phyloP scores from a whole-genome alignment of 1,139 yeast species.

The Nadsonia starkeyi-henricii region DNA sequence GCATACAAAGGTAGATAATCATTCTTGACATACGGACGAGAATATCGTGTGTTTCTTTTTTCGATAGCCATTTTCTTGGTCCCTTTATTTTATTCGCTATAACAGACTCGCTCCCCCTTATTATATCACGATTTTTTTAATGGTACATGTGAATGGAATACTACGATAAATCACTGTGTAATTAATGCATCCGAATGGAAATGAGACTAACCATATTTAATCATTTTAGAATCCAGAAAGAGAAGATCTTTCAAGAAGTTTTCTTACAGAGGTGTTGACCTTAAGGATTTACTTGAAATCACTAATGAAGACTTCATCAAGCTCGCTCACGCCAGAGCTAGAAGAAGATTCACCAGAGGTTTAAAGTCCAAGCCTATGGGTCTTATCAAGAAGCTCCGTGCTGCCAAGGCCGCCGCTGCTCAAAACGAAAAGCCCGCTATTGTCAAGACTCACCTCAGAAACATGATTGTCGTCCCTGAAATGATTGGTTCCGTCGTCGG shows the following conservation, averaged over 20 bases:
- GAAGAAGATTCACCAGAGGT: slow-evolving; percentile 99
- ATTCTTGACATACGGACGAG: too few species aligned
- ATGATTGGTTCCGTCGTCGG: slow-evolving; percentile 99
- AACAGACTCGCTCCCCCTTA: too few species aligned
- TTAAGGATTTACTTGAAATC: slow-evolving; percentile 85
- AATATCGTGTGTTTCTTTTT: too few species aligned
- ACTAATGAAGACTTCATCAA: slow-evolving; percentile 95
- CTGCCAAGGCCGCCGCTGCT: slow-evolving; percentile 85
- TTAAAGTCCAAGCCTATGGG: slow-evolving; percentile 92
- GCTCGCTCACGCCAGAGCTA: slow-evolving; percentile 95
- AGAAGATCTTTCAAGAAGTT: slow-evolving; percentile 93
- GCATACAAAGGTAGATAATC: too few species aligned
- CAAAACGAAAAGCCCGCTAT: slow-evolving; percentile 95
- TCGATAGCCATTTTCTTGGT: too few species aligned
- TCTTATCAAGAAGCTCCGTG: slow-evolving; percentile 95
- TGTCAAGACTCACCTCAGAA: slow-evolving; percentile 99
- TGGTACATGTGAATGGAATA: too few species aligned
- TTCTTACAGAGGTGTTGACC: slow-evolving; percentile 98
- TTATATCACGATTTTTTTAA: too few species aligned
- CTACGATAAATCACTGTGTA: too few species aligned
- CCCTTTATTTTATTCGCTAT: too few species aligned
- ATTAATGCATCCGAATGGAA: too few species aligned
- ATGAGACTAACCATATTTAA: neutral
- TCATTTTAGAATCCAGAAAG: slow-evolving; percentile 28
- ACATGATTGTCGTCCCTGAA: slow-evolving; percentile 98